These are phyloP conservation scores for Cladosporium sp. DNA, from an alignment of 2,329 filamentous ascomycete species.

Conservation along the genomic window DNA sequence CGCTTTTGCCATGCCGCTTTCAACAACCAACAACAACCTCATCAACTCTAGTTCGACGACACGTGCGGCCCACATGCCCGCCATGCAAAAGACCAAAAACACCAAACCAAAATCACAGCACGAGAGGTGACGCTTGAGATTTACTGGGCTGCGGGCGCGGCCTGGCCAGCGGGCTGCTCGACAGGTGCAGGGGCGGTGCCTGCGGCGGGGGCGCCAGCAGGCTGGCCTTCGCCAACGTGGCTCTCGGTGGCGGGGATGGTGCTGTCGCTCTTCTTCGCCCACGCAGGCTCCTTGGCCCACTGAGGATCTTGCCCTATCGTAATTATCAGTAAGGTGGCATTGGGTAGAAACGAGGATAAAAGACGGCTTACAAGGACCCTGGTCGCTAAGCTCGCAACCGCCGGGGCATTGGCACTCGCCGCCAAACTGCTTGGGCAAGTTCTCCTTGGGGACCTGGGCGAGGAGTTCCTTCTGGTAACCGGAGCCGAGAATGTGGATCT, in stretches of 20 bases:
- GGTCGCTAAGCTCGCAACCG: conserved; percentile 81
- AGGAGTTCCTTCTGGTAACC: conserved; percentile 81
- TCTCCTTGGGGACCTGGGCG: conserved; percentile 79
- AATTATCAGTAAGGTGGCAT: conserved; percentile 12
- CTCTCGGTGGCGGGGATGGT: conserved; percentile 30
- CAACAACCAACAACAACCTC: too few relatives aligned
- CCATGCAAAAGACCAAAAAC: conserved; percentile 11
- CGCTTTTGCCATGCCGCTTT: conserved; percentile 3
- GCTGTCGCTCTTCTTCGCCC: conserved; percentile 37
- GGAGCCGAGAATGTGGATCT: conserved; percentile 85
- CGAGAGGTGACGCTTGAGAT: background rate
- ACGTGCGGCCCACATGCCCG: conserved; percentile 1
- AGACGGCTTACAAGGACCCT: conserved; percentile 64
- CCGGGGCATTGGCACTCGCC: conserved; percentile 76
- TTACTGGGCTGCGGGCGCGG: conserved; percentile 19
- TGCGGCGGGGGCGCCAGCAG: conserved; percentile 17
- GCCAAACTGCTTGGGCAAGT: conserved; percentile 81
- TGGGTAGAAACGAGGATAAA: background rate
- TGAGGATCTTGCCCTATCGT: conserved; percentile 56
- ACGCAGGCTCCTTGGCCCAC: conserved; percentile 57
- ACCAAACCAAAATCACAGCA: background rate
- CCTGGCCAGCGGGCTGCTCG: conserved; percentile 22
- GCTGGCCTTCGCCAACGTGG: conserved; percentile 27
- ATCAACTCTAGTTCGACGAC: background rate
- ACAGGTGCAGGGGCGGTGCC: conserved; percentile 13